Conservation (phyloP, 148 eudicot species). For the Polygonum aviculare region DNA sequence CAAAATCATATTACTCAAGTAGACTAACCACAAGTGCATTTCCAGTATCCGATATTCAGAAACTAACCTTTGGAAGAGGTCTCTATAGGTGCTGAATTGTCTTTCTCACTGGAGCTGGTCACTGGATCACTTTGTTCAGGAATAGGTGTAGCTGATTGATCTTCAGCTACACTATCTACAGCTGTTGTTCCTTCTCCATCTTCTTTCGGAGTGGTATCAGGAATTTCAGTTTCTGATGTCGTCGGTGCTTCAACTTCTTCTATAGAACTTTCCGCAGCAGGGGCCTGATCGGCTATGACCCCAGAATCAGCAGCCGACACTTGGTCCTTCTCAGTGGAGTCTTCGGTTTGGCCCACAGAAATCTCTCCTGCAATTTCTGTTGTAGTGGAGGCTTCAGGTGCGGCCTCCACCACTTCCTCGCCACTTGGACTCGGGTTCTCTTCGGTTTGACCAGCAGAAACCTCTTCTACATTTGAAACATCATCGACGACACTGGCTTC, state of each 20-base stretch:
- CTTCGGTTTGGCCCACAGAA: conserved; percentile 8
- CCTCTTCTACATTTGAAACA: conserved; percentile 14
- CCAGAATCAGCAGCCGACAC: not conserved
- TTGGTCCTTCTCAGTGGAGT: not conserved
- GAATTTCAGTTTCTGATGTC: conserved; percentile 2
- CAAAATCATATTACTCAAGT: not conserved
- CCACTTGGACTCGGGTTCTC: conserved; percentile 11
- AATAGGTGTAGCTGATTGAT: conserved; percentile 14
- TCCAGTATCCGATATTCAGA: not conserved
- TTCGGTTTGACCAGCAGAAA: not conserved
- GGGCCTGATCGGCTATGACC: conserved; percentile 7
- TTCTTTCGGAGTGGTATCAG: conserved; percentile 7
- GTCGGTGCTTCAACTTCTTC: conserved; percentile 5
- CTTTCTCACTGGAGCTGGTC: conserved; percentile 19
- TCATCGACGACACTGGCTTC: conserved; percentile 9
- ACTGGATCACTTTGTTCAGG: conserved; percentile 16
- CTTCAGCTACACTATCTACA: conserved; percentile 1
- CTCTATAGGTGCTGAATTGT: conserved; percentile 17
- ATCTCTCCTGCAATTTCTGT: not conserved
- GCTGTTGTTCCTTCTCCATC: not conserved
- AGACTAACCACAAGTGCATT: not conserved
- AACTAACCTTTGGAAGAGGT: conserved; percentile 23
- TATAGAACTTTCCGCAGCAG: conserved; percentile 2
- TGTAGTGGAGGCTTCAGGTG: conserved; percentile 14
- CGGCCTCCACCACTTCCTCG: conserved; percentile 23